Percentiles rank a stretch among this genome's conserved stretches.
Evolutionary conservation across 2,329 filamentous ascomycete genomes (phyloP).

Genomic region (Diplodia intermedia): DNA sequence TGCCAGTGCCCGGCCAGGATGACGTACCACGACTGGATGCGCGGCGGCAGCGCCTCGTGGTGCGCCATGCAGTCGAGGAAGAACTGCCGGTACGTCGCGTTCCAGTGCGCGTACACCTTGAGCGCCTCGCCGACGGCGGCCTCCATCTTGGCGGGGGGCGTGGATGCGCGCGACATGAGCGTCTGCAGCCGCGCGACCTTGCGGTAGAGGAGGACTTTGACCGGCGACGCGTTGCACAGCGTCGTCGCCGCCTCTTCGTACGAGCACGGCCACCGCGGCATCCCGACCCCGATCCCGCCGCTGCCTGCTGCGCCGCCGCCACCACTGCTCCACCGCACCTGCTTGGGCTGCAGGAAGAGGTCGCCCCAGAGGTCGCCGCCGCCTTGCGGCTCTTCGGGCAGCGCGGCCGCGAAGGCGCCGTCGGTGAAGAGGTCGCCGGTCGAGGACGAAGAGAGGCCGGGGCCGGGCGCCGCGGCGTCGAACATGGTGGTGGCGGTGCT

Average conservation of each 20-base stretch:
- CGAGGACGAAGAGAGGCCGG: not conserved
- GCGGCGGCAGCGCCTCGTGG: constrained; percentile 59
- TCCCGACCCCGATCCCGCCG: no score
- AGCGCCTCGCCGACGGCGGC: constrained; percentile 57
- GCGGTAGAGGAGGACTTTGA: constrained; percentile 66
- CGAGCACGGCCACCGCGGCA: constrained; percentile 60
- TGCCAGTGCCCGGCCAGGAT: constrained; percentile 66
- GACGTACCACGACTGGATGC: constrained; percentile 67
- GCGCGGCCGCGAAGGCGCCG: constrained; percentile 1
- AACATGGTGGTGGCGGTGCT: not conserved
- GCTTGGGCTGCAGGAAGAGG: constrained; percentile 30
- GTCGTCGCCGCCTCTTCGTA: constrained; percentile 59
- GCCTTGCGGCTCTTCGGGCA: constrained; percentile 4
- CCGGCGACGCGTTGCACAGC: constrained; percentile 61
- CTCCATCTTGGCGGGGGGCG: constrained; percentile 52
- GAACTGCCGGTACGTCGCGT: constrained; percentile 59
- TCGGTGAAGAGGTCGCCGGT: constrained; percentile 14
- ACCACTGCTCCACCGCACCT: constrained; percentile 31
- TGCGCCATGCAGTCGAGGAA: constrained; percentile 60
- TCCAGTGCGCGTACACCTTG: constrained; percentile 63
- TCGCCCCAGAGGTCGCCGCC: constrained; percentile 20
- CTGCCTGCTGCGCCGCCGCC: constrained; percentile 29
- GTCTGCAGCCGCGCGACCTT: constrained; percentile 64
- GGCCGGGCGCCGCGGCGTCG: not conserved
- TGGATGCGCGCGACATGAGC: constrained; percentile 52